Conservation (phyloP, 2,329 filamentous ascomycete species). For the Nemania abortiva region DNA sequence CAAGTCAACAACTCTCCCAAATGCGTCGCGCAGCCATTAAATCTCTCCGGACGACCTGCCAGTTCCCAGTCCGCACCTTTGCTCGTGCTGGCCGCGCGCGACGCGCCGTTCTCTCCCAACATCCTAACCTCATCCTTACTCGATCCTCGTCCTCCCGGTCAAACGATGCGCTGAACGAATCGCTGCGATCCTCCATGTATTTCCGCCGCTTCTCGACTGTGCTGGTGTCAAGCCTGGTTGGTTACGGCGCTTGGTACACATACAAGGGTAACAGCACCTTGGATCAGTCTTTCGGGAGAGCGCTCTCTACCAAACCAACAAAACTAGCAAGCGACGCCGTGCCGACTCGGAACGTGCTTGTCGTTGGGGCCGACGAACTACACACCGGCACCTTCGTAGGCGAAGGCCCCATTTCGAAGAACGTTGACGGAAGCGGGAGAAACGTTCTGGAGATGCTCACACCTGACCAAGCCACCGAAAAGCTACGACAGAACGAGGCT, state of each 20-base stretch:
- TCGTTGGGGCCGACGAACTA: conserved; percentile 90
- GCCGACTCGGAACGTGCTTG: conserved; percentile 76
- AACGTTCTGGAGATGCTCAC: conserved; percentile 96
- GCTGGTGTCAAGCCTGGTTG: conserved; percentile 77
- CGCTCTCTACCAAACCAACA: conserved; percentile 57
- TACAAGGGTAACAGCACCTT: conserved; percentile 64
- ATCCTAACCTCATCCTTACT: conserved; percentile 47
- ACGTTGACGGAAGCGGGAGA: conserved; percentile 84
- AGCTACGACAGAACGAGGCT: conserved; percentile 88
- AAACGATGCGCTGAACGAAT: conserved; percentile 57
- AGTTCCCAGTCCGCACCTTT: conserved; percentile 71
- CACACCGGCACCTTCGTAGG: conserved; percentile 88
- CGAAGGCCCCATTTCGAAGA: conserved; percentile 88
- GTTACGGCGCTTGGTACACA: conserved; percentile 81
- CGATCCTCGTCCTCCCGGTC: conserved; percentile 56
- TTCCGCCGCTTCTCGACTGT: conserved; percentile 75
- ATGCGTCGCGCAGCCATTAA: conserved; percentile 81
- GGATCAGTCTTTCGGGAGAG: conserved; percentile 53
- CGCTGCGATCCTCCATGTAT: conserved; percentile 80
- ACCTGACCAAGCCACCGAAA: conserved; percentile 91
- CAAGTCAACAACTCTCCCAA: conserved; percentile 33
- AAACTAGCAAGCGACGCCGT: conserved; percentile 54
- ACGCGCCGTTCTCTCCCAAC: conserved; percentile 54
- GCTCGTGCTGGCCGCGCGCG: conserved; percentile 60
- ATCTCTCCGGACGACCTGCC: conserved; percentile 76